A percentile compares a stretch with the other conserved stretches of the same genome.
phyloP scores from a whole-genome alignment of 768 basidiomycete genomes.

The Infundibulicybe gibba region DNA sequence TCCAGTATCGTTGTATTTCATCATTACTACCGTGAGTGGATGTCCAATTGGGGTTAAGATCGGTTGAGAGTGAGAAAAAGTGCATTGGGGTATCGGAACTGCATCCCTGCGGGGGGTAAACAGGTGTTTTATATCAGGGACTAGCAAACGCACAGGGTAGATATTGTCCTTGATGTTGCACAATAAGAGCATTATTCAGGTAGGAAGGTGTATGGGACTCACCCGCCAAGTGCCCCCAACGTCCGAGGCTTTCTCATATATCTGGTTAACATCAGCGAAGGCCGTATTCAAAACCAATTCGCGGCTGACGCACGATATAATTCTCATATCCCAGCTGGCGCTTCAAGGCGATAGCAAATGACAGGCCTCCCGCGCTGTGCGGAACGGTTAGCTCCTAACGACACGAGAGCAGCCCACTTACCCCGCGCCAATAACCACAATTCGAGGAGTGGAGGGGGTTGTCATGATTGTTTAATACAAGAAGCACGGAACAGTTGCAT shows the following conservation, averaged over 20 bases:
- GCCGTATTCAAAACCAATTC: not conserved
- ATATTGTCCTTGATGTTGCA: conserved; percentile 20
- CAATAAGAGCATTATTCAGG: not conserved
- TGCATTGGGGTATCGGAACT: conserved; percentile 38
- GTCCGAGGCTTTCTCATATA: conserved; percentile 37
- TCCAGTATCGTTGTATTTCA: conserved; percentile 42
- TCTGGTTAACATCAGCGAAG: conserved; percentile 18
- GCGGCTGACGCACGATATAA: conserved; percentile 26
- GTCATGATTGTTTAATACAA: no score
- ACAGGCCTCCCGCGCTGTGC: conserved; percentile 33
- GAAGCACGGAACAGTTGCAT: no score
- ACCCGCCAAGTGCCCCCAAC: conserved; percentile 49
- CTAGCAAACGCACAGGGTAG: conserved; percentile 16
- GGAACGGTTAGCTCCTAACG: not conserved
- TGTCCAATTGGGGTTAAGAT: conserved; percentile 40
- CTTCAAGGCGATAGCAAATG: conserved; percentile 33
- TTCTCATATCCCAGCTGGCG: conserved; percentile 26
- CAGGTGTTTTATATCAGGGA: not conserved
- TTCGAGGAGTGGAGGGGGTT: conserved; percentile 4
- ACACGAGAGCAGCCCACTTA: conserved; percentile 1
- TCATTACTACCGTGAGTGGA: conserved; percentile 34
- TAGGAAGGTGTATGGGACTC: conserved; percentile 11
- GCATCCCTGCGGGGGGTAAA: conserved; percentile 29
- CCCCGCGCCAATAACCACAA: conserved; percentile 26
- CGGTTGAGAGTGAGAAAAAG: conserved; percentile 46